Evolutionary conservation across 306 rosid species (phyloP).

Genomic region (Ochetophila trinervis): DNA sequence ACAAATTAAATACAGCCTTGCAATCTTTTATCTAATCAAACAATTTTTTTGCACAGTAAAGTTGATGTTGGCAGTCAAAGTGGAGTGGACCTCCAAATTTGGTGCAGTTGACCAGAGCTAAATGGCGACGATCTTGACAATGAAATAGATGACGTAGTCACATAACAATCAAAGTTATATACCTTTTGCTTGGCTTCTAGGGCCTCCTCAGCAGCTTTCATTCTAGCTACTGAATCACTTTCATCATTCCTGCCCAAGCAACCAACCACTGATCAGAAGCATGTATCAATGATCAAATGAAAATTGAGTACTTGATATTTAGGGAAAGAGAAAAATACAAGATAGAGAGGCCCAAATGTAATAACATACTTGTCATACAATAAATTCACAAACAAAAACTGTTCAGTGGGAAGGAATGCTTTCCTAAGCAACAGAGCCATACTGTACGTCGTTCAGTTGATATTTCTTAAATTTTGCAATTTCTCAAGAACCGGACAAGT

Average conservation of each 20-base stretch:
- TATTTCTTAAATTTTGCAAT: background rate
- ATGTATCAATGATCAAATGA: slow-evolving; percentile 20
- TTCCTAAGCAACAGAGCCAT: too few relatives aligned
- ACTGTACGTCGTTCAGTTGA: background rate
- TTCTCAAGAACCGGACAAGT: background rate
- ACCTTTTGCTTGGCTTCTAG: slow-evolving; percentile 83
- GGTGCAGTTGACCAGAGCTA: background rate
- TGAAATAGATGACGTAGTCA: slow-evolving; percentile 8
- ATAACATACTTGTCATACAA: background rate
- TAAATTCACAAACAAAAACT: background rate
- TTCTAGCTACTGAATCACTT: slow-evolving; percentile 62
- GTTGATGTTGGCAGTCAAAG: background rate
- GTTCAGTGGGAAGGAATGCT: too few relatives aligned
- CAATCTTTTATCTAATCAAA: slow-evolving; percentile 4
- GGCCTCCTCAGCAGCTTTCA: slow-evolving; percentile 89
- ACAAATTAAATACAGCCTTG: background rate
- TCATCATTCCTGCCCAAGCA: slow-evolving; percentile 69
- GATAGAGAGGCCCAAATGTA: background rate
- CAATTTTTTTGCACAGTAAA: background rate
- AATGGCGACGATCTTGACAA: background rate
- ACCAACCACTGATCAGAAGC: slow-evolving; percentile 35
- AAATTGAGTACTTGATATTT: slow-evolving; percentile 1
- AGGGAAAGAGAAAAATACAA: slow-evolving; percentile 5
- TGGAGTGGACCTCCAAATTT: background rate
- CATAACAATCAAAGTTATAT: slow-evolving; percentile 6